Base-by-base conservation (phyloP, 345 rosid species). In the Hibiscus trionum region DNA sequence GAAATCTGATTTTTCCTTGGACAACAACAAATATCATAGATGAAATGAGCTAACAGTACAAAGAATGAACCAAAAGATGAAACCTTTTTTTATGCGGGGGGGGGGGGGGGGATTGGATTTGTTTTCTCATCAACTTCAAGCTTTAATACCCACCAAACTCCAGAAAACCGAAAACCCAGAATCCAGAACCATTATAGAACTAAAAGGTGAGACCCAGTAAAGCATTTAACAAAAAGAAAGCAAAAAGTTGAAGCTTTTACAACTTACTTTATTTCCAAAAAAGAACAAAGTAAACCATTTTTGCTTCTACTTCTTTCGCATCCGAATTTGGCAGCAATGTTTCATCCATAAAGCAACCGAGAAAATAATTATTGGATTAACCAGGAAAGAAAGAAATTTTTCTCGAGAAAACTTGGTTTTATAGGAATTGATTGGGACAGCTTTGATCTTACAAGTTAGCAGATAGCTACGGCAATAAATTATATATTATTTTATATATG, bases 251-350 rank as follows among this genome's bases (percentile, higher is more conserved):
- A 57, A 21, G 27, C 33, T 59, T 59, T 60, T 50, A 72, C 73
- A 73, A 77, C 24, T 15, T 73, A 73, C 56, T 19, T 67, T 74
- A 17, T 74, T 68, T 39, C 49, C 80, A 78, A 75, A 81, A 77
- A 49, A 49, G 39, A 67, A 29, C 59, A 27, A 49, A 67, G 71
- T 37, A 26, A 49, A 47, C 42, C 58, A 56, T 21, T 39, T 67
- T 67, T 49, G 26, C 58, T 49, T 49, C 71, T 27, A 16, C 71
- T 67, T 27, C 39, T 66, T 14, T 49, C 15, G 21, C 26, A 47
- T 47, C 71, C 21, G 29, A 49, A 49, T 24, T 66, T 66, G 35
- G 55, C 58, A 67, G 39, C 57, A 67, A 15, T 49, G 58, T 49
- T 26, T 67, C 39, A 47, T 47, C 39, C 58, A 67, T 47, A 15